Evolutionary conservation across 371 early-diverging fungal species (phyloP).

Genomic region (Rhizomucor miehei): DNA sequence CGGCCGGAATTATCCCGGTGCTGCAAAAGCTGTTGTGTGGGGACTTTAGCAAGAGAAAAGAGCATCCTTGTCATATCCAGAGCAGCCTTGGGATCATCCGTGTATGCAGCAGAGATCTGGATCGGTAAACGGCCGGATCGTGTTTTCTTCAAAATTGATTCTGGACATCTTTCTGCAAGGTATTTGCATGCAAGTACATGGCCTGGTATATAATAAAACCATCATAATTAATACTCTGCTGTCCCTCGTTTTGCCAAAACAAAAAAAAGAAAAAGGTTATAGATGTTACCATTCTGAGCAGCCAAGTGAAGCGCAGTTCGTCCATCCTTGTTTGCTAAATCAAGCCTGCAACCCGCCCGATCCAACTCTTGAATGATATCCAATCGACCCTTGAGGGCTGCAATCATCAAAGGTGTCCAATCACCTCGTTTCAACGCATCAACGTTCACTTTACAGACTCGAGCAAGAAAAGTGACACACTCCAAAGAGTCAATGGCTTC

Average conservation of each 20-base stretch:
- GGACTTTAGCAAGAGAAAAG: constrained; percentile 16
- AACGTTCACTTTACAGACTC: constrained; percentile 32
- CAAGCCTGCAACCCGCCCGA: constrained; percentile 25
- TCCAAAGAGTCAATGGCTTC: constrained; percentile 48
- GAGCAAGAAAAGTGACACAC: constrained; percentile 30
- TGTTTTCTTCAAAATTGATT: constrained; percentile 25
- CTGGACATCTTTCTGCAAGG: constrained; percentile 33
- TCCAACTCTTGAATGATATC: constrained; percentile 34
- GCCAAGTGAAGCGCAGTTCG: constrained; percentile 54
- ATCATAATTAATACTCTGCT: not conserved
- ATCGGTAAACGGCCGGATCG: constrained; percentile 46
- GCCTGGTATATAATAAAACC: constrained; percentile 15
- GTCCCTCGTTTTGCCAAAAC: too few relatives aligned
- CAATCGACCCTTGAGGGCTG: constrained; percentile 44
- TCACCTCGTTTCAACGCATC: constrained; percentile 54
- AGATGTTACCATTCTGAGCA: constrained; percentile 37
- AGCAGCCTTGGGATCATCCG: constrained; percentile 11
- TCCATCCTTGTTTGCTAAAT: constrained; percentile 39
- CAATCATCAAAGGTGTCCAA: constrained; percentile 56
- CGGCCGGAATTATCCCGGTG: constrained; percentile 49
- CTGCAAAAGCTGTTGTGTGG: constrained; percentile 8
- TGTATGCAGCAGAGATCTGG: constrained; percentile 43
- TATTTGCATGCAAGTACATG: constrained; percentile 36
- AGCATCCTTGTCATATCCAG: constrained; percentile 24
- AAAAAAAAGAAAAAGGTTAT: not conserved